These are phyloP conservation scores for Agaricales sp. DNA, from an alignment of 1,284 basidiomycete species.

Conservation along the genomic window DNA sequence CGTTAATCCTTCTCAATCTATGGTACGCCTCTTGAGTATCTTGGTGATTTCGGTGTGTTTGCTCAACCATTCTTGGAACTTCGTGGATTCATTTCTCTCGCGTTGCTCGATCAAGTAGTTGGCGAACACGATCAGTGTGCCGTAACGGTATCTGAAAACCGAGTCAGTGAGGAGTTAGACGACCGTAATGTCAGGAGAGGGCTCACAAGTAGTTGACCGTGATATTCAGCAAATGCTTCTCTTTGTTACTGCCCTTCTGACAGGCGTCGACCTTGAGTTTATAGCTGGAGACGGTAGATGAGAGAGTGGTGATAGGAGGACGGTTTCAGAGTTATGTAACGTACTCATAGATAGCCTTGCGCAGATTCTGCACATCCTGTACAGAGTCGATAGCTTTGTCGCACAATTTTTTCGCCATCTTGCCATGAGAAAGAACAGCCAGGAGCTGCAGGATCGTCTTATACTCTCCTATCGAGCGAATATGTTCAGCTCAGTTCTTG, in stretches of 20 bases:
- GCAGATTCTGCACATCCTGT: constrained; percentile 91
- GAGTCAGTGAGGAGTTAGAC: constrained; percentile 5
- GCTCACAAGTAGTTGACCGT: constrained; percentile 80
- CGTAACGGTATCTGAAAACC: constrained; percentile 65
- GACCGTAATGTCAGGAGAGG: constrained; percentile 8
- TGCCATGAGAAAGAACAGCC: constrained; percentile 79
- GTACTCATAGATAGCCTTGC: constrained; percentile 88
- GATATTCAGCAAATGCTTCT: constrained; percentile 61
- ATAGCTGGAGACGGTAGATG: constrained; percentile 42
- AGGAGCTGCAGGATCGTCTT: constrained; percentile 94
- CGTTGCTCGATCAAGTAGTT: constrained; percentile 87
- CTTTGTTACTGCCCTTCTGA: constrained; percentile 70
- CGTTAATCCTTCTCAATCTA: too few species aligned
- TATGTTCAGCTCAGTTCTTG: constrained; percentile 1
- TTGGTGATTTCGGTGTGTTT: constrained; percentile 81
- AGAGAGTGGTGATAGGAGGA: neutral
- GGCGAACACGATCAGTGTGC: constrained; percentile 88
- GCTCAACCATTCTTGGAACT: constrained; percentile 78
- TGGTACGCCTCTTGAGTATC: constrained; percentile 59
- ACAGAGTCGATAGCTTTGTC: constrained; percentile 86
- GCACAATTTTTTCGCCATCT: constrained; percentile 87
- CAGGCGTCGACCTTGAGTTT: constrained; percentile 84
- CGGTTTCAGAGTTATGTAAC: too few species aligned
- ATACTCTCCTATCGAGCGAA: constrained; percentile 71
- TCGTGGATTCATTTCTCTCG: constrained; percentile 29